Evolutionary conservation across 331 rosid species (phyloP).

Genomic region (Prunus yedoensis): DNA sequence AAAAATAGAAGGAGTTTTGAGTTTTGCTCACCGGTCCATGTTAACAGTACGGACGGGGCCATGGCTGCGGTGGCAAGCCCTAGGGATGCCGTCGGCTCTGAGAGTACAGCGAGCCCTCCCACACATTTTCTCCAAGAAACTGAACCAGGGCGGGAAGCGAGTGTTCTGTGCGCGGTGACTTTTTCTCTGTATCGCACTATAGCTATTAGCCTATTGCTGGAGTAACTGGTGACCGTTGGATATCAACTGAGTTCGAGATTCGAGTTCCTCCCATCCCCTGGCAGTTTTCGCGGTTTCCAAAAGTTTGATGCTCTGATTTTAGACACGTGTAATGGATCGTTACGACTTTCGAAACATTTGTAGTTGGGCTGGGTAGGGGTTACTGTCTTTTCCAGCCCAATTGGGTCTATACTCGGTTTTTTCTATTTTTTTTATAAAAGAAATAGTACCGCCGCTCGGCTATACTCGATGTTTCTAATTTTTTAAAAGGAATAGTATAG

Average conservation of each 20-base stretch:
- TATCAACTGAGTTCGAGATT: constrained; percentile 3
- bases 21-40: constrained; percentile 48
- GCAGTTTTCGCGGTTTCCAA: not conserved
- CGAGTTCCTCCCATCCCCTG: not conserved
- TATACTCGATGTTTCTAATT: too few relatives aligned
- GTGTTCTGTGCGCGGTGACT: not conserved
- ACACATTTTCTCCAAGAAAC: constrained; percentile 49
- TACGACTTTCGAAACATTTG: not conserved
- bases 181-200: not conserved
- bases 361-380: too few relatives aligned
- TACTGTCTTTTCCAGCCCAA: too few relatives aligned
- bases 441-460: too few relatives aligned
- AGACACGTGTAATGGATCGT: not conserved
- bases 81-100: constrained; percentile 58
- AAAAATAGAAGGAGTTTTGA: not conserved
- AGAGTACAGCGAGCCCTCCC: constrained; percentile 74
- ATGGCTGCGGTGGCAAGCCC: constrained; percentile 64
- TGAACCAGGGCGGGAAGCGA: constrained; percentile 30
- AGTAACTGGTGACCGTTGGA: constrained; percentile 19
- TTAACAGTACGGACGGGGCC: constrained; percentile 46
- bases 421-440: too few relatives aligned
- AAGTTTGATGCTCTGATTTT: not conserved
- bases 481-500: too few relatives aligned
- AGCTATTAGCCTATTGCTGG: not conserved
- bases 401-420: too few relatives aligned